Evolutionary conservation across 1,284 basidiomycete genomes (phyloP).

Genomic region (Puccinia triticina): DNA sequence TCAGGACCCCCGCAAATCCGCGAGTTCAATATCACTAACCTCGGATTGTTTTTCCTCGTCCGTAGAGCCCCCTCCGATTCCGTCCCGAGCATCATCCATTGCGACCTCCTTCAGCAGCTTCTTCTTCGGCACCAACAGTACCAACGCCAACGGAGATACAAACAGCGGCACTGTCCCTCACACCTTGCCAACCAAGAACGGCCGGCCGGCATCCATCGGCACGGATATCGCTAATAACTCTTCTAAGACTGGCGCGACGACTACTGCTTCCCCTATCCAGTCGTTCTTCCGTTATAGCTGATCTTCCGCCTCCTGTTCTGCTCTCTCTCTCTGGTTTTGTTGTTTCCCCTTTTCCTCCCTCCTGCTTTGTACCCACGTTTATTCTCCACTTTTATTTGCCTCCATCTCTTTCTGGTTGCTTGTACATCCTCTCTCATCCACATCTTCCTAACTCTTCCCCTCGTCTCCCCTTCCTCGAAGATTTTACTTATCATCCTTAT

Average conservation of each 20-base stretch:
- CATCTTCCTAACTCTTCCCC: no score
- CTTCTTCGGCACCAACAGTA: slow-evolving; percentile 36
- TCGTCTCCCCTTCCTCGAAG: no score
- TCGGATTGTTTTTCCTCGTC: no score
- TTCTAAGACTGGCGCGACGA: neutral
- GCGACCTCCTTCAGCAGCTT: slow-evolving; percentile 46
- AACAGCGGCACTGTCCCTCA: neutral
- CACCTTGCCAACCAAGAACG: neutral
- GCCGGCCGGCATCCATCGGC: neutral
- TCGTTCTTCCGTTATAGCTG: slow-evolving; percentile 7
- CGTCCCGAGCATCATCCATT: slow-evolving; percentile 40
- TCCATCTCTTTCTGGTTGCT: no score
- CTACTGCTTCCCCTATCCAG: neutral
- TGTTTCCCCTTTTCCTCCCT: no score
- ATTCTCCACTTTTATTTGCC: no score
- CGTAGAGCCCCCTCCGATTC: neutral
- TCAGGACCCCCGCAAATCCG: no score
- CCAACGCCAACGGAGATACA: neutral
- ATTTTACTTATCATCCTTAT: no score
- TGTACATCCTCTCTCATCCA: no score
- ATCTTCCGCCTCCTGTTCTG: neutral
- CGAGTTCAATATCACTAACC: no score
- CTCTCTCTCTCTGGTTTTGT: no score
- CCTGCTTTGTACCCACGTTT: no score
- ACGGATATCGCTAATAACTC: neutral